Conservation (phyloP, 345 rosid species). For the Cardamine chenopodiifolia region DNA sequence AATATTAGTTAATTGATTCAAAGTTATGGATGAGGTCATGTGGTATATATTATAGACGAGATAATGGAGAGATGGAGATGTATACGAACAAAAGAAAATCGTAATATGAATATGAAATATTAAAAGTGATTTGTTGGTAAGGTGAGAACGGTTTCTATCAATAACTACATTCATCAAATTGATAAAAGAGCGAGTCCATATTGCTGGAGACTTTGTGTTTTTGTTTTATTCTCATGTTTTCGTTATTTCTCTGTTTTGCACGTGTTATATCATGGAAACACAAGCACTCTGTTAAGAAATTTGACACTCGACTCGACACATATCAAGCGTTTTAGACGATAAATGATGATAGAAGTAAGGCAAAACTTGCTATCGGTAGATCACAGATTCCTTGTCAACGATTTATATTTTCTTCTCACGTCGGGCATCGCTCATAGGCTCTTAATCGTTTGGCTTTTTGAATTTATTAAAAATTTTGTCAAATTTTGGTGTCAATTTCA, state of each 20-base stretch:
- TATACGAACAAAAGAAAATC: neutral
- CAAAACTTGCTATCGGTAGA: neutral
- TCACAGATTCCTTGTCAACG: conserved; percentile 5
- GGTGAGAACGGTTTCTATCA: neutral
- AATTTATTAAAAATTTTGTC: neutral
- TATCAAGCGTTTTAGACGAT: neutral
- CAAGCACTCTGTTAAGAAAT: neutral
- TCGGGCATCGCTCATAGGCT: conserved; percentile 8
- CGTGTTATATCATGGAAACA: neutral
- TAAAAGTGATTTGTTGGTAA: neutral
- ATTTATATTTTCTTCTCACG: conserved; percentile 1
- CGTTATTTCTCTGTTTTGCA: neutral
- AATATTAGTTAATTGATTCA: neutral
- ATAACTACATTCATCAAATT: neutral
- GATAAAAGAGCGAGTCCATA: neutral
- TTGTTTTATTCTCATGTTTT: neutral
- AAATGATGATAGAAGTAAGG: neutral
- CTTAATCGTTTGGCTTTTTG: neutral
- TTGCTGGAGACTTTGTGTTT: neutral
- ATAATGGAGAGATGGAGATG: neutral
- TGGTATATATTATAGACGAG: neutral
- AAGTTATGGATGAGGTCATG: neutral
- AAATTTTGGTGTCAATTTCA: conserved; percentile 6
- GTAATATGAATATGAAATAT: neutral
- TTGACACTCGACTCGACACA: conserved; percentile 5